These are phyloP conservation scores for Somion occarium DNA, from an alignment of 1,284 basidiomycete species.

Conservation along the genomic window DNA sequence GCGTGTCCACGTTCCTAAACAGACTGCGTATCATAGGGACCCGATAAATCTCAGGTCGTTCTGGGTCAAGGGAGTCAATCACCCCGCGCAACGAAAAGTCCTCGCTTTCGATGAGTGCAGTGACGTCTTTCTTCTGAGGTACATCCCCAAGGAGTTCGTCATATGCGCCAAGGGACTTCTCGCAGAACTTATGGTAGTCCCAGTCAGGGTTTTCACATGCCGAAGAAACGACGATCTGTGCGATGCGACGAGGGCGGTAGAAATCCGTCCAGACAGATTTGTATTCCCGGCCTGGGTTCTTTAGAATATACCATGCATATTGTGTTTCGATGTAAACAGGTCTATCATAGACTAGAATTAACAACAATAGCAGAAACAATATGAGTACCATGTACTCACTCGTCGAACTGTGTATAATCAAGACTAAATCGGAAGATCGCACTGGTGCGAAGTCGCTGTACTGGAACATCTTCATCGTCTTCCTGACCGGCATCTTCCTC, in stretches of 20 bases:
- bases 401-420: conserved; percentile 31
- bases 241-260: conserved; percentile 42
- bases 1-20: neutral
- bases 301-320: conserved; percentile 56
- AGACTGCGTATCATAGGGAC: neutral
- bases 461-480: conserved; percentile 28
- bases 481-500: conserved; percentile 44
- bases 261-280: conserved; percentile 40
- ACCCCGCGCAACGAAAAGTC: neutral
- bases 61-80: neutral
- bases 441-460: conserved; percentile 29
- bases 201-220: conserved; percentile 15
- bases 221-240: conserved; percentile 35
- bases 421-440: conserved; percentile 30
- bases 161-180: conserved; percentile 9
- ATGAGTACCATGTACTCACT: conserved; percentile 27
- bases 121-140: conserved; percentile 4
- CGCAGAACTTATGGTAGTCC: conserved; percentile 12
- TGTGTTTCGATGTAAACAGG: conserved; percentile 57
- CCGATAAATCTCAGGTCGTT: neutral
- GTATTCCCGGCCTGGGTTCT: conserved; percentile 42
- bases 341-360: conserved; percentile 29
- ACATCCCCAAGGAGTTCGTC: conserved; percentile 11
- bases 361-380: neutral
- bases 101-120: neutral